Conservation (phyloP, 2,329 filamentous ascomycete genomes). For the Mycosphaerella arachidis region DNA sequence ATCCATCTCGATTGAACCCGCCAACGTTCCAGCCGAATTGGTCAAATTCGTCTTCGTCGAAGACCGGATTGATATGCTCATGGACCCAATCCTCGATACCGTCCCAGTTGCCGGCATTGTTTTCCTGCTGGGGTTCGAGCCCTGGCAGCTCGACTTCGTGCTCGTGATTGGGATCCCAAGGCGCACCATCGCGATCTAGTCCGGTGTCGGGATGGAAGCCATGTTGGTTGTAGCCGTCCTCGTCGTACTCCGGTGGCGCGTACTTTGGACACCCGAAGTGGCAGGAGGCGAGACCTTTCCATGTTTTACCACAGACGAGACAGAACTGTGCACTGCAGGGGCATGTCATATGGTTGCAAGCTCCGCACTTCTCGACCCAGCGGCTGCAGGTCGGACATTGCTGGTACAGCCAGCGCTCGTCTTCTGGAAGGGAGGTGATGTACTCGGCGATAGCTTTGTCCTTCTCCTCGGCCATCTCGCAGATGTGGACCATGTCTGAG, state of each 20-base stretch:
- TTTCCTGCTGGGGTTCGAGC: neutral
- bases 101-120: neutral
- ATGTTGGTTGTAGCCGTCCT: slow-evolving; percentile 3
- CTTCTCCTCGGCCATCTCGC: neutral
- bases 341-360: slow-evolving; percentile 1
- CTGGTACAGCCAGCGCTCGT: neutral
- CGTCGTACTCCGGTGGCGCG: slow-evolving; percentile 4
- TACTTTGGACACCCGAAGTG: slow-evolving; percentile 5
- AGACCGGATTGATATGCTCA: too few relatives aligned
- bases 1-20: slow-evolving; percentile 3
- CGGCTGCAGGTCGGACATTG: neutral
- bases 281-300: slow-evolving; percentile 2
- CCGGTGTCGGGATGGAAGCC: slow-evolving; percentile 7
- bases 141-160: neutral
- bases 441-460: neutral
- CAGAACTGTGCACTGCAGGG: neutral
- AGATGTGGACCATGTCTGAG: neutral
- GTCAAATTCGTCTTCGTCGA: neutral
- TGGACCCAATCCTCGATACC: neutral
- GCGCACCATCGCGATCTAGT: slow-evolving; percentile 2
- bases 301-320: slow-evolving; percentile 4
- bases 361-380: neutral
- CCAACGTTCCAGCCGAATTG: slow-evolving; percentile 1
- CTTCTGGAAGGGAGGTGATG: neutral
- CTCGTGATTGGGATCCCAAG: slow-evolving; percentile 3